Conservation (phyloP, 305 asterid species). For the Fraxinus xanthoxyloides region DNA sequence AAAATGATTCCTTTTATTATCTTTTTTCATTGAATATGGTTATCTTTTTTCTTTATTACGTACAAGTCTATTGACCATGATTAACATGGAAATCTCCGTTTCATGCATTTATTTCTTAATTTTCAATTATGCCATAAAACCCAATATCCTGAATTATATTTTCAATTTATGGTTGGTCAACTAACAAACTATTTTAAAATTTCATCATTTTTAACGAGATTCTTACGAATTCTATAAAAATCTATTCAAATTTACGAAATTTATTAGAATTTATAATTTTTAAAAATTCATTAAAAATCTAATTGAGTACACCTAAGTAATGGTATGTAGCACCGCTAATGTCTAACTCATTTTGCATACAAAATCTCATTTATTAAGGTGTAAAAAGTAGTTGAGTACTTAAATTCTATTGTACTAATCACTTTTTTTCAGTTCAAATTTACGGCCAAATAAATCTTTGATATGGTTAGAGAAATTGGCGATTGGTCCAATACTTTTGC, state of each 20-base stretch:
- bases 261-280: too few species aligned
- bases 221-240: too few species aligned
- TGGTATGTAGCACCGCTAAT: too few species aligned
- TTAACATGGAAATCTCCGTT: too few species aligned
- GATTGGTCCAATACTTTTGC: neutral
- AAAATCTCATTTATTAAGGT: neutral
- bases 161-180: too few species aligned
- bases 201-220: neutral
- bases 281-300: too few species aligned
- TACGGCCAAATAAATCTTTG: neutral
- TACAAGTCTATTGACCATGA: neutral
- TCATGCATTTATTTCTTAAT: too few species aligned
- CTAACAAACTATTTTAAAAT: neutral
- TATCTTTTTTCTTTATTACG: neutral
- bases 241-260: too few species aligned
- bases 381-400: neutral
- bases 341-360: neutral
- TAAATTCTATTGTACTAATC: neutral
- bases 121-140: too few species aligned
- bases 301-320: too few species aligned
- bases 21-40: neutral
- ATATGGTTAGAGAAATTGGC: neutral
- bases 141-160: too few species aligned
- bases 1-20: neutral
- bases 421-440: neutral